Base-by-base conservation (phyloP, 2,329 filamentous ascomycete genomes). In the Neonectria coccinea region DNA sequence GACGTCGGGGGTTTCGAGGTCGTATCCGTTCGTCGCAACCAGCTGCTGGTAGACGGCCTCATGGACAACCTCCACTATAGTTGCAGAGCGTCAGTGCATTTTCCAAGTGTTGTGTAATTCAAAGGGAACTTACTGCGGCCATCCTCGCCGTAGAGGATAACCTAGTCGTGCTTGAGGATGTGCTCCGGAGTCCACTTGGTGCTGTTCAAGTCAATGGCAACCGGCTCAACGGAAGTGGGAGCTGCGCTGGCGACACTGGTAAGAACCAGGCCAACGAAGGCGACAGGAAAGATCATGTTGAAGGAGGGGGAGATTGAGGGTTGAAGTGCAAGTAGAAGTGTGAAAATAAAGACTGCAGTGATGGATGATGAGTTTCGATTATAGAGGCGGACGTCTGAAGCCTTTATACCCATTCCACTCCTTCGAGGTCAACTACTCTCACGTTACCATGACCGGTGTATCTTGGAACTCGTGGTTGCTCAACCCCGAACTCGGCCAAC, bases 171-270 rank as follows among this genome's bases (percentile, higher is more conserved):
- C 48, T 63, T 10, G 5, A 70, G 64, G 12, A 70, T 4, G 2
- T 67, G 67, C 4, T 70, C 65, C 2, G 56, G 45, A 51, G 56
- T 58, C 56, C 67, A 70, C 16, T 51, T 16, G 11, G 67, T 70
- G 14, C 61, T 63, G 50, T 70, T 70, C 3, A 70, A 62, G 10
- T 57, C 29, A n/a, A 12, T 31, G 14, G 48, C 31, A 29, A 48
- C 36, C 14, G 22, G 22, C 1, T 63, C 55, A 20, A 69, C 47
- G 2, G n/a, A 7, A 3, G 48, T 20, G n/a, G 67, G 65, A 29
- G 44, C 64, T 2, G 67, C 67, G 5, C 39, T 57, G 25, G 36
- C 59, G 11, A 39, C 50, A 20, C 59, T 39, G 22, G 59, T 29
- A 33, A 56, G 59, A 25, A 48, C 22, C 18, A 62, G 50, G 42